Evolutionary conservation across 2,329 filamentous ascomycete species (phyloP).

Genomic region (Diaporthe sp.): DNA sequence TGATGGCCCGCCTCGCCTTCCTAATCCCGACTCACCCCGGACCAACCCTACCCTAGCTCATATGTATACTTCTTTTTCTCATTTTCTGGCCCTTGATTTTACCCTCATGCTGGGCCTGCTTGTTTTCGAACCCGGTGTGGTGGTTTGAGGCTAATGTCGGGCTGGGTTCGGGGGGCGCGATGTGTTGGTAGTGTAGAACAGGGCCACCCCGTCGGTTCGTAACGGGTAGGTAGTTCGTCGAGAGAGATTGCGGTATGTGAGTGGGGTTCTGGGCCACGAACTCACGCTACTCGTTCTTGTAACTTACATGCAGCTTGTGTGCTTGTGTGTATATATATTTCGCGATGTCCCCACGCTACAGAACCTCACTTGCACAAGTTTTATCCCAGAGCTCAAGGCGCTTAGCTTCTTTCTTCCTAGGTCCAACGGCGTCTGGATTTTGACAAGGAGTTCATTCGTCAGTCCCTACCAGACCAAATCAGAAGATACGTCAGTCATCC

Average conservation of each 20-base stretch:
- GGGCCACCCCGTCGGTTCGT: conserved; percentile 7
- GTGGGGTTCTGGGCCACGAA: conserved; percentile 24
- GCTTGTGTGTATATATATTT: not conserved
- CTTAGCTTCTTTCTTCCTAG: not conserved
- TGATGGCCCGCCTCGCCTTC: not conserved
- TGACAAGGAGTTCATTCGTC: not conserved
- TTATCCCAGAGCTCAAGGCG: not conserved
- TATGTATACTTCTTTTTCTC: not conserved
- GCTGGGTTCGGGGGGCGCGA: not conserved
- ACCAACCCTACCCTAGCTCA: not conserved
- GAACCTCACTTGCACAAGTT: conserved; percentile 4
- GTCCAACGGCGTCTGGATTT: not conserved
- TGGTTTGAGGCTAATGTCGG: conserved; percentile 18
- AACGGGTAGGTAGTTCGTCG: conserved; percentile 6
- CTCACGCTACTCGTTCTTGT: conserved; percentile 13
- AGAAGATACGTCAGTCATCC: not conserved
- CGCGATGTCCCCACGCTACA: conserved; percentile 20
- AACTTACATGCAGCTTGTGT: not conserved
- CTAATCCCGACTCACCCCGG: not conserved
- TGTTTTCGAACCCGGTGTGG: conserved; percentile 2
- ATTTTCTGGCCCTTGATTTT: not conserved
- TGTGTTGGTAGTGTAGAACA: not conserved
- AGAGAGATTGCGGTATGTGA: conserved; percentile 16
- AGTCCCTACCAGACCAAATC: not conserved
- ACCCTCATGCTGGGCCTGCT: not conserved